A percentile compares a stretch with the other conserved stretches of the same genome.
Conservation (phyloP, 345 rosid species). For the Hibiscus mutabilis region DNA sequence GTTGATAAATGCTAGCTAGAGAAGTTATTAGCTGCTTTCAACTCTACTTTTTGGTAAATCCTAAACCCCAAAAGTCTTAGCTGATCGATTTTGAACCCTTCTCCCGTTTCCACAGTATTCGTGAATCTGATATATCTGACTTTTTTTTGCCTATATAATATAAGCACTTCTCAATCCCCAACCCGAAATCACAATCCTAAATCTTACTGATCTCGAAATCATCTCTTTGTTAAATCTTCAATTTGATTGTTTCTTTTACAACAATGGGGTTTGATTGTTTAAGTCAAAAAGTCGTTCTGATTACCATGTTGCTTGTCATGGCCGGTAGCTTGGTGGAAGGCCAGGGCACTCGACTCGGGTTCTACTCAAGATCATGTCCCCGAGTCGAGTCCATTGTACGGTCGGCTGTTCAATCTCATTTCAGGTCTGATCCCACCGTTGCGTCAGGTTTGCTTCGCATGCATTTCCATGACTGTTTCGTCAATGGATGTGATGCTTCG, state of each 20-base stretch:
- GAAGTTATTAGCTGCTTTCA: background rate
- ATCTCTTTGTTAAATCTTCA: background rate
- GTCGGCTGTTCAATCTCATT: slow-evolving; percentile 29
- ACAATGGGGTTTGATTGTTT: background rate
- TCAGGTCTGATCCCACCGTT: slow-evolving; percentile 22
- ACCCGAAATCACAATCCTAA: background rate
- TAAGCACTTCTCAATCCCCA: background rate
- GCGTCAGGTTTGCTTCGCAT: slow-evolving; percentile 47
- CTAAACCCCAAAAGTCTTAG: background rate
- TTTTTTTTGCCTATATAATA: background rate
- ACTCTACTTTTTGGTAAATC: background rate
- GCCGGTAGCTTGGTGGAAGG: slow-evolving; percentile 12
- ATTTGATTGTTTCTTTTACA: background rate
- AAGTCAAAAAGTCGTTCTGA: background rate
- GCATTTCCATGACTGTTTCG: slow-evolving; percentile 58
- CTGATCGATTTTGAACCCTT: background rate
- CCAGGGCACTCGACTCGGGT: slow-evolving; percentile 31
- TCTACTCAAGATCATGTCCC: slow-evolving; percentile 33
- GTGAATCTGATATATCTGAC: background rate
- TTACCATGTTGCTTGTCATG: slow-evolving; percentile 9
- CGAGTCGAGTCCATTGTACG: slow-evolving; percentile 39
- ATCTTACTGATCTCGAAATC: background rate
- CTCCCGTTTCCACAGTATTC: background rate
- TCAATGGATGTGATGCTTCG: slow-evolving; percentile 46
- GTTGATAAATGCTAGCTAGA: background rate